phyloP scores from a whole-genome alignment of 768 basidiomycete genomes.

The Leccinum incarnatum region DNA sequence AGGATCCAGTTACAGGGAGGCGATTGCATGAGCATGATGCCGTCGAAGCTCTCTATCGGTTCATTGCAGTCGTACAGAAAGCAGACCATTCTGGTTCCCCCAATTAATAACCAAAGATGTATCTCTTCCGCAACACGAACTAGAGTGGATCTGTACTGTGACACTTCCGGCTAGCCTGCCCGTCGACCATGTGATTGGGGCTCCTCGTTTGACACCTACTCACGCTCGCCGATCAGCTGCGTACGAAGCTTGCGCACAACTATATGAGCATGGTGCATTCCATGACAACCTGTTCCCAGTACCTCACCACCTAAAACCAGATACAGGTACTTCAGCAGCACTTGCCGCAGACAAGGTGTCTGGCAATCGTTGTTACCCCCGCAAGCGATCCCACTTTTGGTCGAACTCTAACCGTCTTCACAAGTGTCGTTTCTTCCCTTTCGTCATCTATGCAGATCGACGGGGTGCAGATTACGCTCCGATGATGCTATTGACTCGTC shows the following conservation, averaged over 20 bases:
- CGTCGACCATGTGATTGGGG: conserved; percentile 43
- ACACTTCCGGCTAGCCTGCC: conserved; percentile 44
- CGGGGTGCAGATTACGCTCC: conserved; percentile 47
- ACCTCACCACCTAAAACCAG: conserved; percentile 3
- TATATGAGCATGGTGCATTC: conserved; percentile 51
- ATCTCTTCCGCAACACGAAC: conserved; percentile 15
- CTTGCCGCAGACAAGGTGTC: conserved; percentile 27
- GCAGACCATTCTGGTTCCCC: conserved; percentile 6
- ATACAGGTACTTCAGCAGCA: neutral
- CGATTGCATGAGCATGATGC: conserved; percentile 61
- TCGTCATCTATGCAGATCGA: conserved; percentile 41
- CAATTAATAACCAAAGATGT: conserved; percentile 26
- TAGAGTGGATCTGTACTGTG: conserved; percentile 47
- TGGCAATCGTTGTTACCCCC: conserved; percentile 54
- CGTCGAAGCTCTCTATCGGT: conserved; percentile 52
- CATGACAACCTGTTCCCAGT: conserved; percentile 45
- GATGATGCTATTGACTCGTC: conserved; percentile 64
- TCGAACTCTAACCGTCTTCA: conserved; percentile 34
- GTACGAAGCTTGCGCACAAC: conserved; percentile 49
- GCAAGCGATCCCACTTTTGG: conserved; percentile 69
- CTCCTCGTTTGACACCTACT: conserved; percentile 41
- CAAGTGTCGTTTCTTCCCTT: conserved; percentile 24
- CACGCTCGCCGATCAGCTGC: conserved; percentile 61
- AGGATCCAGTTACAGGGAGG: conserved; percentile 62
- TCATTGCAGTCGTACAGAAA: conserved; percentile 32